Evolutionary conservation across 345 rosid genomes (phyloP).

Genomic region (Eucalyptus curtisii): DNA sequence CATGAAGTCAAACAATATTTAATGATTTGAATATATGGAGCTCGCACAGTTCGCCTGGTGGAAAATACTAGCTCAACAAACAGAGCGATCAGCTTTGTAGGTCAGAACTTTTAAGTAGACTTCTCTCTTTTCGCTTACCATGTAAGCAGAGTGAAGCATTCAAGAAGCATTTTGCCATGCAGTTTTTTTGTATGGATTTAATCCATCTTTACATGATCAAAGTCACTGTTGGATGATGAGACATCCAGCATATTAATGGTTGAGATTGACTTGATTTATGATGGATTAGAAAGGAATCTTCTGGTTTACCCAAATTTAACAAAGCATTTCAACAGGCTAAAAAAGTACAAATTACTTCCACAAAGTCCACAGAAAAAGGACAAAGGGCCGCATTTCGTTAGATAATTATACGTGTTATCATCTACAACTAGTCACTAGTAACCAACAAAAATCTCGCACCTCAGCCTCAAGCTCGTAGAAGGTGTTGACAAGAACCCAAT

Average conservation of each 20-base stretch:
- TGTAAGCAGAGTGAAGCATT: background rate
- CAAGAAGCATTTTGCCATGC: background rate
- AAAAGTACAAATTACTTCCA: background rate
- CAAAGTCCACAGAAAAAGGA: background rate
- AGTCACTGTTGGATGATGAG: background rate
- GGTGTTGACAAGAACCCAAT: conserved; percentile 27
- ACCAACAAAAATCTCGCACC: conserved; percentile 4
- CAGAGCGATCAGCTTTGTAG: background rate
- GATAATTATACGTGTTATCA: background rate
- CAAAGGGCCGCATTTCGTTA: background rate
- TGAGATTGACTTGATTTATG: background rate
- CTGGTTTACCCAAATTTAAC: background rate
- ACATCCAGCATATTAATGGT: too few species aligned
- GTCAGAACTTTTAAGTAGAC: background rate
- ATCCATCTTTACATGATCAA: background rate
- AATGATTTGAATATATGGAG: background rate
- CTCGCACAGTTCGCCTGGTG: background rate
- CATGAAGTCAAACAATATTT: background rate
- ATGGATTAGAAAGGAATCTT: background rate
- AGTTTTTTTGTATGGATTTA: background rate
- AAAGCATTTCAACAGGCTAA: background rate
- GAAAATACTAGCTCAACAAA: background rate
- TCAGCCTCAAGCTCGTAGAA: conserved; percentile 31
- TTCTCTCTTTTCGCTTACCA: background rate
- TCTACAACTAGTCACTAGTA: background rate